Base-by-base conservation (phyloP, 148 eudicot species). In the Spergularia bocconei region DNA sequence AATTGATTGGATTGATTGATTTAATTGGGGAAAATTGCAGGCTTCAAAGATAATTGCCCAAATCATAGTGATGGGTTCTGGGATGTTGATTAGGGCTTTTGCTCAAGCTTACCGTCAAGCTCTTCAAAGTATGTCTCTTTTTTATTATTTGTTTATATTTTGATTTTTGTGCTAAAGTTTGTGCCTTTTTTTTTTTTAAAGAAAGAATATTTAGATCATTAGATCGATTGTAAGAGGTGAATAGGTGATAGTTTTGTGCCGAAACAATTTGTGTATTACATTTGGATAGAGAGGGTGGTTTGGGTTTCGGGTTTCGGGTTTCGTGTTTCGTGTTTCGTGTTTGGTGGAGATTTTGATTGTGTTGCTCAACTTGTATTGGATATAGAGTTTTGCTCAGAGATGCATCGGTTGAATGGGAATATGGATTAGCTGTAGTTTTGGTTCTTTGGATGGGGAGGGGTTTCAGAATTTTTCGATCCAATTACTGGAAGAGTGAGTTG, bases 31-130 rank as follows among this genome's bases (percentile, higher is more conserved):
- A n/a, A 60, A 54, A 6, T 44, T 72, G 73, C 83, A 91, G 96
- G 92, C 92, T 47, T 88, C 91, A 56, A 91, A 78, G 74, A 78
- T 91, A 55, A 67, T 91, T 53, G 91, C 91, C 19, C 82, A 91
- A 25, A 36, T 91, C 51, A 47, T 88, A 11, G 83, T 91, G 11
- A 75, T 91, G 88, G 92, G 91, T 38, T 87, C 92, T 67, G 92
- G 92, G 14, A 73, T 88, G 52, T 56, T 91, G 72, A 60, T 81
- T 62, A 84, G 96, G 84, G 92, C 89, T 69, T 36, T 88, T 73
- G 87, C 80, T 77, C 92, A 88, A 83, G 96, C 92, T 71, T 91
- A 91, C 55, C 88, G 89, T 50, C 91, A 87, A 85, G 96, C 92
- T 61, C 84, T 91, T 77, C 77, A 87, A 9, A 91, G 96, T 91